phyloP scores from a whole-genome alignment of 768 basidiomycete genomes.

The Roridomyces roridus region DNA sequence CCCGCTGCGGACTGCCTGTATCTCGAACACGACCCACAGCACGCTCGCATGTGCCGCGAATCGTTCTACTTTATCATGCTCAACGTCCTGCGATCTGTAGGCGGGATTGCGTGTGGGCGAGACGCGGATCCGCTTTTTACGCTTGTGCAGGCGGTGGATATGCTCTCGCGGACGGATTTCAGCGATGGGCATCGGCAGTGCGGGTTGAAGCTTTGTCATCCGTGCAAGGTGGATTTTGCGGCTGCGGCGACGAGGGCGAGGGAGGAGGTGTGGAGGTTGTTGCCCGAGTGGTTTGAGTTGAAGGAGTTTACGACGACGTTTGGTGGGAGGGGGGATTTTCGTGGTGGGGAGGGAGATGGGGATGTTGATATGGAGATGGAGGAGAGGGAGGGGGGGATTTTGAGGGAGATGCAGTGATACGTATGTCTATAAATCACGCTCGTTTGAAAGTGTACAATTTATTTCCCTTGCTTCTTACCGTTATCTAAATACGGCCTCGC shows the following conservation, averaged over 20 bases:
- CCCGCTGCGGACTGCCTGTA: slow-evolving; percentile 58
- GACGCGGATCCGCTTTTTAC: slow-evolving; percentile 80
- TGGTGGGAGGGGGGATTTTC: slow-evolving; percentile 10
- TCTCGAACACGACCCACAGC: slow-evolving; percentile 40
- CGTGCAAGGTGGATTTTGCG: slow-evolving; percentile 56
- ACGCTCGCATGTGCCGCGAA: slow-evolving; percentile 54
- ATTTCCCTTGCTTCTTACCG: no score
- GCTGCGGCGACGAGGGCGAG: slow-evolving; percentile 46
- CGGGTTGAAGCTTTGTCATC: slow-evolving; percentile 59
- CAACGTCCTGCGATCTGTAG: slow-evolving; percentile 71
- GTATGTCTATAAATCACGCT: slow-evolving; percentile 12
- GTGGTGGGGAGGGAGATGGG: not conserved
- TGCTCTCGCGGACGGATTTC: slow-evolving; percentile 76
- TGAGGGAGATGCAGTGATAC: slow-evolving; percentile 6
- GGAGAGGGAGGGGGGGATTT: slow-evolving; percentile 1
- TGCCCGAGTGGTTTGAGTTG: slow-evolving; percentile 73
- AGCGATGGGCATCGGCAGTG: slow-evolving; percentile 62
- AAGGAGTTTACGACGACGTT: no score
- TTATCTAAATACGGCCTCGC: no score
- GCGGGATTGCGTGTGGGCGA: slow-evolving; percentile 73
- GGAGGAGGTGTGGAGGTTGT: slow-evolving; percentile 63
- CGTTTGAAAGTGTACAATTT: no score
- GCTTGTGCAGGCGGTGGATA: slow-evolving; percentile 69
- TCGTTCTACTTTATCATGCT: slow-evolving; percentile 81
- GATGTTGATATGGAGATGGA: not conserved